Evolutionary conservation across 1,284 basidiomycete species (phyloP).

Genomic region (Afroboletus lepidellus): DNA sequence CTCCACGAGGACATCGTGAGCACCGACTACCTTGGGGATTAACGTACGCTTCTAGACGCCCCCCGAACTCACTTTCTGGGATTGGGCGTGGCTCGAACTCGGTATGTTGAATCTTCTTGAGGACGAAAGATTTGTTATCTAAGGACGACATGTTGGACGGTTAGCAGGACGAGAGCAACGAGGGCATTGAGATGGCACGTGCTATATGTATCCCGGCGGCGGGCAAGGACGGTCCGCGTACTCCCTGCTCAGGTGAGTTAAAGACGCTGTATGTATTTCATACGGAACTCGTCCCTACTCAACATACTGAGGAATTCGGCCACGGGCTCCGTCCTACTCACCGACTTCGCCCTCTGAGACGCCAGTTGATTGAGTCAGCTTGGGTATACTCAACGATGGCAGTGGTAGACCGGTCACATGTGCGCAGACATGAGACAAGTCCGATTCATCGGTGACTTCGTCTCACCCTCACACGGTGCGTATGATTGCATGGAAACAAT

Average conservation of each 20-base stretch:
- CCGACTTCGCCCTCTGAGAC: no score
- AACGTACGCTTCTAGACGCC: background rate
- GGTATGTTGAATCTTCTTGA: conserved; percentile 71
- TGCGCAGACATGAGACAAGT: no score
- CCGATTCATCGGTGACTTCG: no score
- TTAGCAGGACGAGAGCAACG: background rate
- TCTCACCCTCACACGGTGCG: no score
- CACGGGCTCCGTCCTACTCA: no score
- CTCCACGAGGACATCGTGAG: conserved; percentile 83
- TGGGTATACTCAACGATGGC: no score
- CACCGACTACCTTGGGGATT: conserved; percentile 47
- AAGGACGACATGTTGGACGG: conserved; percentile 43
- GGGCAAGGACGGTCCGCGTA: background rate
- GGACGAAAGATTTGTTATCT: conserved; percentile 79
- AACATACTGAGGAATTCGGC: no score
- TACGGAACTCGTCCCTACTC: background rate
- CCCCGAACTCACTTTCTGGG: conserved; percentile 57
- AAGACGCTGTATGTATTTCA: background rate
- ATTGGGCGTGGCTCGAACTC: conserved; percentile 77
- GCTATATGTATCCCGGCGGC: background rate
- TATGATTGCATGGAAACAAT: background rate
- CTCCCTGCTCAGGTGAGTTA: background rate
- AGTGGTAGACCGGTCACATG: no score
- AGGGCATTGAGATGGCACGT: background rate
- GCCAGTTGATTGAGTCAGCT: no score